These are phyloP conservation scores for Rhizomucor pusillus DNA, from an alignment of 371 early-diverging fungal species.

Conservation along the genomic window DNA sequence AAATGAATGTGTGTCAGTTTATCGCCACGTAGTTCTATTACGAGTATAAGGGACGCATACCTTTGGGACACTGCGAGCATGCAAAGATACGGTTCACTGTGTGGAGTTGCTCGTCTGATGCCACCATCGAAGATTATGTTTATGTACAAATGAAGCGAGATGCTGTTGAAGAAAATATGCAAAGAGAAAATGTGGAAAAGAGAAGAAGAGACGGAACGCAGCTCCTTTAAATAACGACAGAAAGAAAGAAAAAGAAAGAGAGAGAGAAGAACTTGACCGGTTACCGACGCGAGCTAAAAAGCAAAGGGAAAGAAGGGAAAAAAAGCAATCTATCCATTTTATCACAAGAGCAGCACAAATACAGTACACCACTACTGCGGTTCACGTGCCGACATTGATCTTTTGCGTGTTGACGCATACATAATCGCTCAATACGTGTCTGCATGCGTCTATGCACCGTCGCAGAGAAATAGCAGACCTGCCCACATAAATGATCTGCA, in stretches of 20 bases:
- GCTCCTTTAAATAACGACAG: slow-evolving; percentile 11
- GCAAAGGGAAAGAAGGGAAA: slow-evolving; percentile 14
- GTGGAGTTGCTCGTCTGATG: slow-evolving; percentile 11
- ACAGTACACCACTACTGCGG: slow-evolving; percentile 3
- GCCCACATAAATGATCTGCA: slow-evolving; percentile 16
- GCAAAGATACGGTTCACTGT: slow-evolving; percentile 32
- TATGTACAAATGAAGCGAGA: slow-evolving; percentile 16
- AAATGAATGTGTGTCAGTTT: slow-evolving; percentile 6
- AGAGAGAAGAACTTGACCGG: slow-evolving; percentile 21
- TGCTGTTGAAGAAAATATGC: background rate
- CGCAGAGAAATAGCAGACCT: slow-evolving; percentile 7
- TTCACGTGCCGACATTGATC: slow-evolving; percentile 4
- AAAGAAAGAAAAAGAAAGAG: slow-evolving; percentile 14
- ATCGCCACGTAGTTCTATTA: slow-evolving; percentile 3
- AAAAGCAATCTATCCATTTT: slow-evolving; percentile 38
- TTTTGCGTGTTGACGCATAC: slow-evolving; percentile 7
- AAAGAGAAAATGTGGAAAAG: slow-evolving; percentile 8
- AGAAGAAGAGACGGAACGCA: no score
- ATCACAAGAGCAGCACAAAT: slow-evolving; percentile 9
- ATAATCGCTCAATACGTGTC: slow-evolving; percentile 6
- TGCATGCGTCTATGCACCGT: background rate
- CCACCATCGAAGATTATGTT: slow-evolving; percentile 8
- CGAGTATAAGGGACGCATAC: slow-evolving; percentile 16
- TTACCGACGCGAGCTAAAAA: no score
- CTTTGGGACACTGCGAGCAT: slow-evolving; percentile 49